These are phyloP conservation scores for Achaetomiella virescens DNA, from an alignment of 495 filamentous ascomycete species.

Conservation along the genomic window DNA sequence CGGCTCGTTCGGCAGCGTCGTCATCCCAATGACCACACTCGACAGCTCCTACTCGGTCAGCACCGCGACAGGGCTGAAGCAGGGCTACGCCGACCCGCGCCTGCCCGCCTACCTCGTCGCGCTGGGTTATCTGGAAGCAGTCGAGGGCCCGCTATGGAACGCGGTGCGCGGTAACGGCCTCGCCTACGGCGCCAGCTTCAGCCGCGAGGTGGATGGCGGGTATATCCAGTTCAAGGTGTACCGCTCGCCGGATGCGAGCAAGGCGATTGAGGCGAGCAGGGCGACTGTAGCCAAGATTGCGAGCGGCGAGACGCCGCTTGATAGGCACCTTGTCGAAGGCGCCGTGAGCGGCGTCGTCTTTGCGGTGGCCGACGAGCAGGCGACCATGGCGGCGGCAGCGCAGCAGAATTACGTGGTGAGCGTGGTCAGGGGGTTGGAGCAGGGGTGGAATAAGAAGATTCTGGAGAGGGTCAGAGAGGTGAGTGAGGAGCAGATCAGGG, in stretches of 20 bases:
- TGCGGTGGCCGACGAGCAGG: constrained; percentile 76
- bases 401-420: constrained; percentile 73
- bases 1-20: constrained; percentile 62
- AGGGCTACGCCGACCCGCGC: constrained; percentile 60
- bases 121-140: constrained; percentile 80
- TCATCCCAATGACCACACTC: constrained; percentile 86
- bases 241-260: constrained; percentile 81
- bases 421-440: constrained; percentile 70
- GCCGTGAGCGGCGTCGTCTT: constrained; percentile 85
- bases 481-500: constrained; percentile 67
- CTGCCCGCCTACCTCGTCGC: constrained; percentile 83
- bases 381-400: constrained; percentile 73
- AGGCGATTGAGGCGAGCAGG: constrained; percentile 72
- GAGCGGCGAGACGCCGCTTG: constrained; percentile 57
- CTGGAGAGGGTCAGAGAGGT: constrained; percentile 71
- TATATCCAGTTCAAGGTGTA: constrained; percentile 77
- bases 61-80: constrained; percentile 65
- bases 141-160: constrained; percentile 91
- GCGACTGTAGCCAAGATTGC: constrained; percentile 54
- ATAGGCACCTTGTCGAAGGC: constrained; percentile 78
- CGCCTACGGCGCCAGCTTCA: constrained; percentile 79
- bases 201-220: constrained; percentile 67
- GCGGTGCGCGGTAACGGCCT: constrained; percentile 86
- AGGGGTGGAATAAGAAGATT: constrained; percentile 69
- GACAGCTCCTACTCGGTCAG: constrained; percentile 86